These are phyloP conservation scores for Kickxella alabastrina DNA, from an alignment of 192 early-diverging fungal species.

Conservation along the genomic window DNA sequence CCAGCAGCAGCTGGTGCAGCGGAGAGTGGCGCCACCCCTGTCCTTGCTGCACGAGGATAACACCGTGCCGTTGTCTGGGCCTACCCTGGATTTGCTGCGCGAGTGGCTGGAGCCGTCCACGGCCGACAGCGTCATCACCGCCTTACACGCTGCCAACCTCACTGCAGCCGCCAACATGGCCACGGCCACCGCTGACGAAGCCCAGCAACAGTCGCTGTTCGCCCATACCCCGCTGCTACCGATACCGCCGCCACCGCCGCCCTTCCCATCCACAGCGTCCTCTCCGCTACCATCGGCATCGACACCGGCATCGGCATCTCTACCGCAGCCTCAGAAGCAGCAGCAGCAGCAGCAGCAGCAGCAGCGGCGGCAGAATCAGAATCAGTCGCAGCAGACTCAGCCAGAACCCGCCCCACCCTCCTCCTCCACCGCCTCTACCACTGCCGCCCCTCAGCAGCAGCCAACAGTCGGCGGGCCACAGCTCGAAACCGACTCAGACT, in stretches of 20 bases:
- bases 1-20: too few relatives aligned
- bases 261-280: too few relatives aligned
- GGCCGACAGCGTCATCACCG: constrained; percentile 41
- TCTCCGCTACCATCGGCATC: background rate
- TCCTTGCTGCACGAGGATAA: too few relatives aligned
- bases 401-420: background rate
- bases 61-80: background rate
- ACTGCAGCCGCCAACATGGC: background rate
- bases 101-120: constrained; percentile 38
- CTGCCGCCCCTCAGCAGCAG: background rate
- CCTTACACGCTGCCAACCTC: constrained; percentile 34
- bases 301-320: background rate
- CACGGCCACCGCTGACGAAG: background rate
- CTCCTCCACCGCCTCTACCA: background rate
- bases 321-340: background rate
- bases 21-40: too few relatives aligned
- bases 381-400: background rate
- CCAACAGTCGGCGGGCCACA: constrained; percentile 12
- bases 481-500: constrained; percentile 22
- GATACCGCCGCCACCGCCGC: too few relatives aligned
- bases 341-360: constrained; percentile 1
- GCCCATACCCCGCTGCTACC: too few relatives aligned
- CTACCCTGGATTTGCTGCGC: constrained; percentile 29
- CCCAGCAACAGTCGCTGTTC: background rate
- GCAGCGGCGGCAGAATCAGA: background rate